Percentiles rank a stretch among this genome's conserved stretches.
Conservation (phyloP, 805 yeast genomes). For the Teunomyces cretensis region DNA sequence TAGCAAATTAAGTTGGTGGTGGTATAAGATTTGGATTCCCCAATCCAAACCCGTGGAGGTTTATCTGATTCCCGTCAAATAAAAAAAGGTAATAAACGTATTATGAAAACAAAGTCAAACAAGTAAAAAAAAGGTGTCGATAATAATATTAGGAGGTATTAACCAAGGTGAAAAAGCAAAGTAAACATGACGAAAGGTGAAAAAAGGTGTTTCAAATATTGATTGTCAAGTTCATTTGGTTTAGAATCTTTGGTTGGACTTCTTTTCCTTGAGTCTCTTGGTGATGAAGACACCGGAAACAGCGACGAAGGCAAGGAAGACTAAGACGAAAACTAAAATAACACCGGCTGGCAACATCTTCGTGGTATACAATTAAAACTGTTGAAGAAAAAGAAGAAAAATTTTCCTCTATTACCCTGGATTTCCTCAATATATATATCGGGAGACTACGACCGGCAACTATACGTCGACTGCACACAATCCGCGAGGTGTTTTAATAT, state of each 20-base stretch:
- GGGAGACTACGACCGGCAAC: conserved; percentile 1
- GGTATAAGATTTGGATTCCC: conserved; percentile 8
- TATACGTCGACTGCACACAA: neutral
- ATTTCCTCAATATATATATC: conserved; percentile 10
- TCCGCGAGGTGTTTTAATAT: neutral
- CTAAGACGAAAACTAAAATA: conserved; percentile 62
- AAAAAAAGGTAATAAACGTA: conserved; percentile 8
- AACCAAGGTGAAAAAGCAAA: neutral
- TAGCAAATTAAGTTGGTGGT: neutral
- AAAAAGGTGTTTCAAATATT: neutral
- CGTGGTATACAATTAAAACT: conserved; percentile 1
- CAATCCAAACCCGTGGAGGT: conserved; percentile 7
- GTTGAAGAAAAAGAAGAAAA: conserved; percentile 7
- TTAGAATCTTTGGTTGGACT: conserved; percentile 43
- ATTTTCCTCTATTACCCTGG: conserved; percentile 1
- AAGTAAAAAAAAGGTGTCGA: neutral
- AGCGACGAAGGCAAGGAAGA: conserved; percentile 46
- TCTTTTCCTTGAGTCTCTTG: conserved; percentile 44
- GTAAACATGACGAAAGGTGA: conserved; percentile 4
- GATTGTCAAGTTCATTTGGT: neutral
- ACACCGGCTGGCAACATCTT: conserved; percentile 73
- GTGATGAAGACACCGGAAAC: conserved; percentile 36
- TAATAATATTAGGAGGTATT: conserved; percentile 6
- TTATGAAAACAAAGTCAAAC: conserved; percentile 7
- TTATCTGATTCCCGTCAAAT: conserved; percentile 19